Evolutionary conservation across 2,329 filamentous ascomycete genomes (phyloP).

Genomic region (Cryoendolithus antarcticus): DNA sequence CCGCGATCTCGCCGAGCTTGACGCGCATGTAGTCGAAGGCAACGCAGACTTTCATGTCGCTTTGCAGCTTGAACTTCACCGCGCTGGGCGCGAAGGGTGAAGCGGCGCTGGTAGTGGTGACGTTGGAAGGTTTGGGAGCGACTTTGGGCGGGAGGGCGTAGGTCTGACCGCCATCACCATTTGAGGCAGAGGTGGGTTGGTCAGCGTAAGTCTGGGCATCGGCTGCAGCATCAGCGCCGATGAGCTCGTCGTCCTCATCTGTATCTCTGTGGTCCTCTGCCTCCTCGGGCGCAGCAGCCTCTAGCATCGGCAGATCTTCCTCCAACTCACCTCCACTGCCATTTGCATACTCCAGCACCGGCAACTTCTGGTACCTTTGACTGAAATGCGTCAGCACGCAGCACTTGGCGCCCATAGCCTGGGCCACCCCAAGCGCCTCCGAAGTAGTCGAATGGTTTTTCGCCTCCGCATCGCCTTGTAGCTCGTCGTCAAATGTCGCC

Average conservation of each 20-base stretch:
- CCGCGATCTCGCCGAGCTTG: conserved; percentile 55
- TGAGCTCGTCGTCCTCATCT: conserved; percentile 5
- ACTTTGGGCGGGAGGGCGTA: conserved; percentile 9
- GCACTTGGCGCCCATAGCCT: conserved; percentile 64
- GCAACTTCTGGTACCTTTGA: conserved; percentile 77
- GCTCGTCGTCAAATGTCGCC: conserved; percentile 86
- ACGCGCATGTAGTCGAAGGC: conserved; percentile 73
- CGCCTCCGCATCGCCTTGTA: conserved; percentile 60
- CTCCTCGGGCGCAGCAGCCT: no score
- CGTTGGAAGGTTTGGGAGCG: no score
- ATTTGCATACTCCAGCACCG: conserved; percentile 33
- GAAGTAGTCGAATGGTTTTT: conserved; percentile 86
- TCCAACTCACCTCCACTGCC: conserved; percentile 7
- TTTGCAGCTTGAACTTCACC: conserved; percentile 27
- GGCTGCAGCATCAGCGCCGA: conserved; percentile 30
- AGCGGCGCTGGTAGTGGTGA: no score
- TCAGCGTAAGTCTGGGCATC: conserved; percentile 15
- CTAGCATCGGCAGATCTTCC: conserved; percentile 13
- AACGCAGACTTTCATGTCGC: conserved; percentile 53
- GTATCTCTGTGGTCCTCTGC: no score
- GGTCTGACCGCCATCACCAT: conserved; percentile 4
- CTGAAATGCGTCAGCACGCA: conserved; percentile 89
- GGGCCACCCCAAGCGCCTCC: conserved; percentile 70
- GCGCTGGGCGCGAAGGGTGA: conserved; percentile 8
- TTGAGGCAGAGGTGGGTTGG: no score